Percentiles rank a stretch among this genome's conserved stretches.
phyloP scores from a whole-genome alignment of 2,329 filamentous ascomycete species.

The Ascochyta lentis region DNA sequence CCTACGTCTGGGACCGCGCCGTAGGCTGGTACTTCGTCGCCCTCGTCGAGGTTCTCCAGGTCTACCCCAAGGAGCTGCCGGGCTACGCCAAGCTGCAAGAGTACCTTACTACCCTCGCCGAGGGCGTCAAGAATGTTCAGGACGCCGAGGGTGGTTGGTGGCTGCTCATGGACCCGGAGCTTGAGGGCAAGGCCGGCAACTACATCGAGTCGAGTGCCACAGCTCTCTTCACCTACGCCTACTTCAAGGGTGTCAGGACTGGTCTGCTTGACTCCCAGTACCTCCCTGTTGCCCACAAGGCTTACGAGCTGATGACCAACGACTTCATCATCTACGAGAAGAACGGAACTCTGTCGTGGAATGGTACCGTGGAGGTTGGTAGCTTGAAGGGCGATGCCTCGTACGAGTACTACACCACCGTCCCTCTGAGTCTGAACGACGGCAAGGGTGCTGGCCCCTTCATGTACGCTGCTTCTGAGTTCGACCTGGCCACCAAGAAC shows the following conservation, averaged over 20 bases:
- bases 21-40: constrained; percentile 50
- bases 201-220: constrained; percentile 67
- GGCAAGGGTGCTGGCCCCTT: constrained; percentile 53
- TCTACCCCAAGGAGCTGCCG: constrained; percentile 50
- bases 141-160: constrained; percentile 63
- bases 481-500: constrained; percentile 25
- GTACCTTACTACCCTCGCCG: constrained; percentile 53
- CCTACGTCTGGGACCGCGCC: constrained; percentile 48
- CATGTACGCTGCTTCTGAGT: constrained; percentile 48
- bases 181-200: constrained; percentile 57
- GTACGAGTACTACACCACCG: constrained; percentile 55
- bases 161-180: constrained; percentile 61
- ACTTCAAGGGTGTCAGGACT: constrained; percentile 44
- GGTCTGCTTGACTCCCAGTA: constrained; percentile 47
- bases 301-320: constrained; percentile 53
- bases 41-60: constrained; percentile 57
- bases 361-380: constrained; percentile 61
- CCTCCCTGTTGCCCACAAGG: constrained; percentile 51
- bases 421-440: constrained; percentile 45
- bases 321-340: constrained; percentile 55
- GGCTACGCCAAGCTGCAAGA: constrained; percentile 47
- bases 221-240: constrained; percentile 56
- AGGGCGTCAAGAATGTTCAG: constrained; percentile 52
- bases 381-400: constrained; percentile 58
- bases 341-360: constrained; percentile 59